phyloP scores from a whole-genome alignment of 148 eudicot genomes.

The Arbutus unedo region DNA sequence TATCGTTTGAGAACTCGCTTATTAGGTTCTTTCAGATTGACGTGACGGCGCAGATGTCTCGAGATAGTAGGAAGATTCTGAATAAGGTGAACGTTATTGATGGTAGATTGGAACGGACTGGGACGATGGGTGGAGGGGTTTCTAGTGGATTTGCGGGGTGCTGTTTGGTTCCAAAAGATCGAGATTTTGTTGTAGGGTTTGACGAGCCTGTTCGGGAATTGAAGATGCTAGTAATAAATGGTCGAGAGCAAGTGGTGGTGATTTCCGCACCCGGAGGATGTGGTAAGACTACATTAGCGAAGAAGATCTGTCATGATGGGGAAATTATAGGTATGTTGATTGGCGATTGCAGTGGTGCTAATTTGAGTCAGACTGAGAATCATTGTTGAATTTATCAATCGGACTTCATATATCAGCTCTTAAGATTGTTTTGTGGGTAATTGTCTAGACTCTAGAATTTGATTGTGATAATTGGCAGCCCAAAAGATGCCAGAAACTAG shows the following conservation, averaged over 20 bases:
- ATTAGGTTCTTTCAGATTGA: conserved; percentile 18
- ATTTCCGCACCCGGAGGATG: conserved; percentile 39
- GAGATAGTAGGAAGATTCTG: conserved; percentile 7
- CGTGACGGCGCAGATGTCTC: not conserved
- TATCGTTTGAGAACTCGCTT: conserved; percentile 12
- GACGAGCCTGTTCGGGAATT: conserved; percentile 24
- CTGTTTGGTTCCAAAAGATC: conserved; percentile 23
- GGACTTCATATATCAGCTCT: not conserved
- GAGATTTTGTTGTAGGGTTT: conserved; percentile 27
- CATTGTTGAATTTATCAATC: not conserved
- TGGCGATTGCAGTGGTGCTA: not conserved
- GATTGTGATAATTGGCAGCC: not conserved
- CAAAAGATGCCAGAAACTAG: not conserved
- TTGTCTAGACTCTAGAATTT: not conserved
- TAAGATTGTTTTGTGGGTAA: not conserved
- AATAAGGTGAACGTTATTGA: not conserved
- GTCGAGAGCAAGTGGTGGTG: conserved; percentile 15
- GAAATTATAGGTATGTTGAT: conserved; percentile 11
- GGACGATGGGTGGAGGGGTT: not conserved
- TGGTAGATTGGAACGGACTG: not conserved
- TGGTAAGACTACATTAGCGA: conserved; percentile 26
- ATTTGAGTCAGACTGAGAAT: not conserved
- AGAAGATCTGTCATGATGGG: conserved; percentile 16
- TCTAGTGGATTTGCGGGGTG: not conserved
- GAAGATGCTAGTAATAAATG: conserved; percentile 17